These are phyloP conservation scores for Termitomyces sp. DNA, from an alignment of 1,284 basidiomycete genomes.

Conservation along the genomic window DNA sequence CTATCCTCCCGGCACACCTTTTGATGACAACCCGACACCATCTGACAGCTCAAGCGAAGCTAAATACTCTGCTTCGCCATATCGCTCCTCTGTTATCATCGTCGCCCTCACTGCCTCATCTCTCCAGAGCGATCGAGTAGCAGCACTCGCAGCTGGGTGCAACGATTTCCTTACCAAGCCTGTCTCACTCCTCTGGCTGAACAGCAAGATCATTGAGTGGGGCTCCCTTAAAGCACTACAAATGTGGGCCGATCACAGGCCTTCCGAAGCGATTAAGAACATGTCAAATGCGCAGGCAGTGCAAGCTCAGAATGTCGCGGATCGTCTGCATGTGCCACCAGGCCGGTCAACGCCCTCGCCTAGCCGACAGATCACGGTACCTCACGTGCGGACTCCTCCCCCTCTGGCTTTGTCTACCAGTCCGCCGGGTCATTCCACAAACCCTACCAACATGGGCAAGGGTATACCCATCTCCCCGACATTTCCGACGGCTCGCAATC, in stretches of 20 bases:
- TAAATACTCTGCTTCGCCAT: slow-evolving; percentile 51
- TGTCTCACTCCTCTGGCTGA: slow-evolving; percentile 91
- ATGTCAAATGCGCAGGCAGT: slow-evolving; percentile 52
- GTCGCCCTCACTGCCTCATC: slow-evolving; percentile 96
- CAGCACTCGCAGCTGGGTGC: slow-evolving; percentile 94
- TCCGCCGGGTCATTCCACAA: neutral
- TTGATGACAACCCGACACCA: slow-evolving; percentile 50
- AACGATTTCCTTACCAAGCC: slow-evolving; percentile 99
- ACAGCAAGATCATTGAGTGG: slow-evolving; percentile 99
- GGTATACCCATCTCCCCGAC: slow-evolving; percentile 14
- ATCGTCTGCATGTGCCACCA: slow-evolving; percentile 60
- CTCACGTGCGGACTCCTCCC: neutral
- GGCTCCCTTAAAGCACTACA: slow-evolving; percentile 84
- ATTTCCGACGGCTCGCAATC: slow-evolving; percentile 20
- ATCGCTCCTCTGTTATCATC: slow-evolving; percentile 95
- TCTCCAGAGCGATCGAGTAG: slow-evolving; percentile 88
- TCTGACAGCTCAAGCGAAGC: slow-evolving; percentile 45
- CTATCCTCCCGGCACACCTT: slow-evolving; percentile 67
- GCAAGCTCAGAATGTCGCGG: slow-evolving; percentile 63
- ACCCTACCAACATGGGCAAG: neutral
- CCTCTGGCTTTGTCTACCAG: neutral
- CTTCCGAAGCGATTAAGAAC: slow-evolving; percentile 49
- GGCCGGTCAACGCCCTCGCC: slow-evolving; percentile 20
- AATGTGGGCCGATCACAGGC: slow-evolving; percentile 79
- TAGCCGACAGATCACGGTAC: slow-evolving; percentile 7